Percentiles rank a stretch among this genome's conserved stretches.
Evolutionary conservation across 1,139 yeast species (phyloP).

Genomic region (Candida sp.): DNA sequence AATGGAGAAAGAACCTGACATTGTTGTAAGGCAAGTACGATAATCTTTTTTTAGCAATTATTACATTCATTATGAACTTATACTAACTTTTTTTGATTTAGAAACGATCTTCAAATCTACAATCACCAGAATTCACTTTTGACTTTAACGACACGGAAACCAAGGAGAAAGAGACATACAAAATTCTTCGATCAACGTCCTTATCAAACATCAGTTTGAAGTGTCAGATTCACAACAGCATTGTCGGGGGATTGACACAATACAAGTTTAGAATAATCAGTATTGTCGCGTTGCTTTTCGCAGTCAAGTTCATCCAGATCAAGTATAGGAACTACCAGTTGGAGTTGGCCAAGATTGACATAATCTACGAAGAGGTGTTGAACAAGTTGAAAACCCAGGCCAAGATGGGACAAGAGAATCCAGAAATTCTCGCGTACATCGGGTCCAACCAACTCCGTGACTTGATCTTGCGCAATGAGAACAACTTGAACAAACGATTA

Average conservation of each 20-base stretch:
- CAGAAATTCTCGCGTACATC: slow-evolving; percentile 46
- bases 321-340: slow-evolving; percentile 35
- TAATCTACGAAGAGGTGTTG: slow-evolving; percentile 47
- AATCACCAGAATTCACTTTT: slow-evolving; percentile 26
- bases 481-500: slow-evolving; percentile 45
- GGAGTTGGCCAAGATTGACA: slow-evolving; percentile 35
- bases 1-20: slow-evolving; percentile 73
- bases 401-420: slow-evolving; percentile 22
- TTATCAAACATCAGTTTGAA: slow-evolving; percentile 63
- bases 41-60: slow-evolving; percentile 2
- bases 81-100: slow-evolving; percentile 26
- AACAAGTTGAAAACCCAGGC: slow-evolving; percentile 48
- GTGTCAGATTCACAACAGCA: slow-evolving; percentile 62
- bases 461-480: slow-evolving; percentile 55
- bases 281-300: slow-evolving; percentile 29
- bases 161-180: slow-evolving; percentile 36
- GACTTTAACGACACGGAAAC: slow-evolving; percentile 35
- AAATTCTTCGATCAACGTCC: slow-evolving; percentile 76
- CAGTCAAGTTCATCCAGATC: slow-evolving; percentile 30
- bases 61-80: neutral
- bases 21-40: slow-evolving; percentile 76
- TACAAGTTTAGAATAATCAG: slow-evolving; percentile 32
- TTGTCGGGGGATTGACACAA: slow-evolving; percentile 51
- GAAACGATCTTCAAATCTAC: slow-evolving; percentile 32
- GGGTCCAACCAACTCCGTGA: slow-evolving; percentile 84